Base-by-base conservation (phyloP, 805 yeast genomes). In the Candida nanaspora region DNA sequence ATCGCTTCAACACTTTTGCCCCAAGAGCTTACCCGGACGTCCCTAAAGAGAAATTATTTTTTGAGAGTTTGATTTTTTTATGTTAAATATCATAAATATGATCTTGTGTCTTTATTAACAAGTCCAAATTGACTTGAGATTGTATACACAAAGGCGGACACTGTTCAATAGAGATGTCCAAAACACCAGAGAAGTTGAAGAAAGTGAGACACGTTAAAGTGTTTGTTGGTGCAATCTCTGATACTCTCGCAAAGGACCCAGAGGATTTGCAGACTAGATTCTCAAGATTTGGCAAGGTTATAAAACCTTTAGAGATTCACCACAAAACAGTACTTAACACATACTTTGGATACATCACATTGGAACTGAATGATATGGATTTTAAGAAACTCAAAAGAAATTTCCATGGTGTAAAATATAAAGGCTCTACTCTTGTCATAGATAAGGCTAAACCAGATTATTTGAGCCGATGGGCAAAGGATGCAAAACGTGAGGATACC, bases 321-420 rank as follows among this genome's bases (percentile, higher is more conserved):
- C 66, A 65, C 56, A 89, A 77, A 59, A 80, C 76, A 41, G 61
- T 68, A 42, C 57, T 60, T 21, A 80, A 74, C 35, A 70, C 66
- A 42, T 63, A 63, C 49, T 93, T 78, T 64, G 96, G 81, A 1
- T 87, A 72, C 47, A 57, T 85, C 1, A 77, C 83, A 19, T 64
- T 91, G 59, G 61, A 66, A n/a, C 58, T 81, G 11, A 57, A 69
- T 1, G 65, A 68, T 3, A 59, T 62, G 18, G 65, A 69, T 28
- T 76, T 70, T 41, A 62, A 60, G 1, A 74, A 72, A 36, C 60
- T 91, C 39, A 70, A 72, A 43, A 57, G 63, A 6, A 66, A 83
- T 0, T 71, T 86, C 47, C 74, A 86, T 55, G 93, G 89, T 25
- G 74, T 82, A 2, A 74, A 72, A 21, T 91, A 72, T 61, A 86